phyloP scores from a whole-genome alignment of 2,329 filamentous ascomycete genomes.

The Neoascochyta sp. region DNA sequence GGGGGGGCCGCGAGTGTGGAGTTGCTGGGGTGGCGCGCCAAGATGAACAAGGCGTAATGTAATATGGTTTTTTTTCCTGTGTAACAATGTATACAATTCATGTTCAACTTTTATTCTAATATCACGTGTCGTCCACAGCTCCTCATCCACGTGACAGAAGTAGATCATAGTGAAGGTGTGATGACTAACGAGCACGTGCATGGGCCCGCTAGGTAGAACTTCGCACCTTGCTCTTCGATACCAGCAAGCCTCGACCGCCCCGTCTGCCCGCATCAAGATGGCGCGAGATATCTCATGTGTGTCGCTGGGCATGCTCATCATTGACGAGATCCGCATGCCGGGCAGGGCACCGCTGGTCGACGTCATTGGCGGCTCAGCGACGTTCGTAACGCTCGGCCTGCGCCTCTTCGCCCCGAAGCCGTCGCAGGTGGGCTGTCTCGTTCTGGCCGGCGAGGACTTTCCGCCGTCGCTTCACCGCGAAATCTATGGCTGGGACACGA shows the following conservation, averaged over 20 bases:
- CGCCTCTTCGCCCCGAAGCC: slow-evolving; percentile 9
- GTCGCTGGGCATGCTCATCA: slow-evolving; percentile 21
- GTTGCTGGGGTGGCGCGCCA: slow-evolving; percentile 14
- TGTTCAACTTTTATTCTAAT: no score
- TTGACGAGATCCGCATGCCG: slow-evolving; percentile 20
- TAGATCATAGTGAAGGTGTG: not conserved
- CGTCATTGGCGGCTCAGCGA: slow-evolving; percentile 17
- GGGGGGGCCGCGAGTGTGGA: slow-evolving; percentile 7
- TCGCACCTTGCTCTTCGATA: not conserved
- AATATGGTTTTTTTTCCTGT: no score
- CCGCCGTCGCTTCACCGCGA: slow-evolving; percentile 3
- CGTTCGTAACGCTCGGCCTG: slow-evolving; percentile 12
- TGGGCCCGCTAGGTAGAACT: not conserved
- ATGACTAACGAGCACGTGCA: slow-evolving; percentile 1
- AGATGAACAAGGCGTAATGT: slow-evolving; percentile 5
- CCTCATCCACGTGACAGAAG: no score
- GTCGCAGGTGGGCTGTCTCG: slow-evolving; percentile 13
- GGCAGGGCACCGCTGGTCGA: slow-evolving; percentile 9
- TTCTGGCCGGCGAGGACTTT: slow-evolving; percentile 19
- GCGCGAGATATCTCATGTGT: slow-evolving; percentile 3
- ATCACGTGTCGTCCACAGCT: no score
- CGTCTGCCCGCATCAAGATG: not conserved
- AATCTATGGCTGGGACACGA: slow-evolving; percentile 9
- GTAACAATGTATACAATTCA: no score
- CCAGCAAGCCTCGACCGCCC: not conserved